Evolutionary conservation across 1,139 yeast genomes (phyloP).

Genomic region (Saccharomycopsis hybrid): DNA sequence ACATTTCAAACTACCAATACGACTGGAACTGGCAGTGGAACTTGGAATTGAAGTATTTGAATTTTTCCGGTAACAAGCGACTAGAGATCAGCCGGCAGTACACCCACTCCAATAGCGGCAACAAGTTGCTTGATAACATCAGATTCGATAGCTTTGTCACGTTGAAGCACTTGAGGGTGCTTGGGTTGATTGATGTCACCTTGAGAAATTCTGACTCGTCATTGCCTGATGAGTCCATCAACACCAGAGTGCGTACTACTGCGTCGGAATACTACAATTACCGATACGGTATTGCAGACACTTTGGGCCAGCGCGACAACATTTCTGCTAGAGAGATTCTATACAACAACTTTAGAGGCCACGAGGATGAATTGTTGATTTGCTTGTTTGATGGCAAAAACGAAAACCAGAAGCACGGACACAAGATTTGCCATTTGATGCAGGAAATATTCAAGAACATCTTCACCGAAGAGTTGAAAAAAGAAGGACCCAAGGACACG

Average conservation of each 20-base stretch:
- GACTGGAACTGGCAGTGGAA: slow-evolving; percentile 99
- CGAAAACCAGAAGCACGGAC: slow-evolving; percentile 51
- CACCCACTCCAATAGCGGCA: slow-evolving; percentile 33
- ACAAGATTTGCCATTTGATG: slow-evolving; percentile 62
- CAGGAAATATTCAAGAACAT: slow-evolving; percentile 65
- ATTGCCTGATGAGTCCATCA: slow-evolving; percentile 82
- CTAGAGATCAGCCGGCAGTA: slow-evolving; percentile 56
- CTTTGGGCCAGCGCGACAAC: slow-evolving; percentile 62
- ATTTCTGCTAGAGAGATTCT: slow-evolving; percentile 80
- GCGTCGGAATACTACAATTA: slow-evolving; percentile 75
- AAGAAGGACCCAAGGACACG: slow-evolving; percentile 38
- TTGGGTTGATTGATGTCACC: slow-evolving; percentile 94
- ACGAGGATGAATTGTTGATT: slow-evolving; percentile 61
- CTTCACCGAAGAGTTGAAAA: slow-evolving; percentile 57
- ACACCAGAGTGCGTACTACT: slow-evolving; percentile 84
- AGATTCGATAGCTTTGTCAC: slow-evolving; percentile 68
- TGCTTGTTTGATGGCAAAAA: slow-evolving; percentile 85
- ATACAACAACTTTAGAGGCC: slow-evolving; percentile 81
- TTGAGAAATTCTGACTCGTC: slow-evolving; percentile 42
- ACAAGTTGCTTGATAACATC: slow-evolving; percentile 30
- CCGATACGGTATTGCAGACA: slow-evolving; percentile 89
- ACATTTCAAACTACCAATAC: slow-evolving; percentile 88
- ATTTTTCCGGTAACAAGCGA: slow-evolving; percentile 87
- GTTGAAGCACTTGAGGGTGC: slow-evolving; percentile 59
- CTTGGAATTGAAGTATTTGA: slow-evolving; percentile 65